Percentiles rank a stretch among this genome's conserved stretches.
Evolutionary conservation across 495 filamentous ascomycete genomes (phyloP).

Genomic region (Aspergillus sparsus): DNA sequence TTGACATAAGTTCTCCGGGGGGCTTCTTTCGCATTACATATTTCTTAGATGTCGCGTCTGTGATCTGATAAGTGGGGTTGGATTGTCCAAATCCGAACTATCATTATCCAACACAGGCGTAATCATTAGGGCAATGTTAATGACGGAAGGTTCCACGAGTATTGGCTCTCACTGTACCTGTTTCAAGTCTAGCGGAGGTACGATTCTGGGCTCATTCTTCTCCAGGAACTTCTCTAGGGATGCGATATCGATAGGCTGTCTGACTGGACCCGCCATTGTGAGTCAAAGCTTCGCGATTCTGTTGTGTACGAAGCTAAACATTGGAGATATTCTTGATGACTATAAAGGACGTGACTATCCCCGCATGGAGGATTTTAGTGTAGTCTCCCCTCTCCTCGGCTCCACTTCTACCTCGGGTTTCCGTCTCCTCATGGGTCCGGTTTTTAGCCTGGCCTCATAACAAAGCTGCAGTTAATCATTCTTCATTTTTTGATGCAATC

Average conservation of each 20-base stretch:
- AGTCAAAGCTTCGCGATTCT: too few relatives aligned
- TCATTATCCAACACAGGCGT: not conserved
- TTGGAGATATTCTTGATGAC: too few relatives aligned
- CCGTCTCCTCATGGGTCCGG: too few relatives aligned
- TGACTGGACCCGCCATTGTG: conserved; percentile 2
- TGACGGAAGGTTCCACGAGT: not conserved
- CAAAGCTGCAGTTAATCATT: too few relatives aligned
- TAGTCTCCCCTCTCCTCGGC: too few relatives aligned
- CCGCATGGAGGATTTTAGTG: too few relatives aligned
- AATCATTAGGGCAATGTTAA: not conserved
- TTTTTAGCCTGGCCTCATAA: too few relatives aligned
- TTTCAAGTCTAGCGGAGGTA: not conserved
- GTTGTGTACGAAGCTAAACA: too few relatives aligned
- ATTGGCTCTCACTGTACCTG: not conserved
- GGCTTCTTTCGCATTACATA: conserved; percentile 83
- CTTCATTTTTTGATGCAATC: too few relatives aligned
- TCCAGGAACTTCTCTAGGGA: conserved; percentile 2
- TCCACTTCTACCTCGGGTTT: too few relatives aligned
- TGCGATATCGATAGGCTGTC: conserved; percentile 8
- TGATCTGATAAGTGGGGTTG: conserved; percentile 19
- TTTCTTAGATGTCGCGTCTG: not conserved
- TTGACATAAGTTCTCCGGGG: conserved; percentile 64
- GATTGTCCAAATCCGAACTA: conserved; percentile 20
- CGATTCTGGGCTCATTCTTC: not conserved
- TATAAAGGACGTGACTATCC: too few relatives aligned